Conservation (phyloP, 139 green algal species). For the Pseudopediastrum boryanum region DNA sequence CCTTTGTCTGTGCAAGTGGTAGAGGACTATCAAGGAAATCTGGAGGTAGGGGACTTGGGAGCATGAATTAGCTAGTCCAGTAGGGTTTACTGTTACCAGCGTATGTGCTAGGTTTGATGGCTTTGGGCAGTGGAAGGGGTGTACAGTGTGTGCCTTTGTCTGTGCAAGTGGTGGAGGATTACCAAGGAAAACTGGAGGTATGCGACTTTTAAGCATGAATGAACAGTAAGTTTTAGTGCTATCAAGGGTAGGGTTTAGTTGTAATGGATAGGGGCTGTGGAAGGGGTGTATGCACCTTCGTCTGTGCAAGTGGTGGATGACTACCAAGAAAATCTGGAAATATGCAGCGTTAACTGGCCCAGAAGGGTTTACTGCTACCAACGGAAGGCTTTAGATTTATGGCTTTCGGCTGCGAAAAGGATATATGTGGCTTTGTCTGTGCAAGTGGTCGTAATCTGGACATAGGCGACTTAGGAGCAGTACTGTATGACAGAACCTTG, state of each 20-base stretch:
- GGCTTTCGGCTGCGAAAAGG: neutral
- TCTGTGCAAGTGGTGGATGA: slow-evolving; percentile 9
- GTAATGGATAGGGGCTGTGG: too few species aligned
- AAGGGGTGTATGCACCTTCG: slow-evolving; percentile 25
- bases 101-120: neutral
- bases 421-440: neutral
- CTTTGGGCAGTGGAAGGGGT: neutral
- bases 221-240: too few species aligned
- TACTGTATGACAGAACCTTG: too few species aligned
- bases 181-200: neutral
- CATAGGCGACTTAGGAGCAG: too few species aligned
- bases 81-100: neutral
- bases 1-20: slow-evolving; percentile 12
- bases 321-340: neutral
- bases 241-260: too few species aligned
- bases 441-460: neutral
- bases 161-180: neutral
- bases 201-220: too few species aligned
- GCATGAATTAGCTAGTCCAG: neutral
- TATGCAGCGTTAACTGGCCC: neutral
- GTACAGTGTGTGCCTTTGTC: neutral
- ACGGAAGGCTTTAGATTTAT: neutral
- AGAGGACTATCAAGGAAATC: slow-evolving; percentile 1
- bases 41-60: neutral
- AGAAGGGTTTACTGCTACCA: neutral